Percentiles rank a stretch among this genome's conserved stretches.
These are phyloP conservation scores for Boletus subcaerulescens DNA, from an alignment of 768 basidiomycete species.

Conservation along the genomic window DNA sequence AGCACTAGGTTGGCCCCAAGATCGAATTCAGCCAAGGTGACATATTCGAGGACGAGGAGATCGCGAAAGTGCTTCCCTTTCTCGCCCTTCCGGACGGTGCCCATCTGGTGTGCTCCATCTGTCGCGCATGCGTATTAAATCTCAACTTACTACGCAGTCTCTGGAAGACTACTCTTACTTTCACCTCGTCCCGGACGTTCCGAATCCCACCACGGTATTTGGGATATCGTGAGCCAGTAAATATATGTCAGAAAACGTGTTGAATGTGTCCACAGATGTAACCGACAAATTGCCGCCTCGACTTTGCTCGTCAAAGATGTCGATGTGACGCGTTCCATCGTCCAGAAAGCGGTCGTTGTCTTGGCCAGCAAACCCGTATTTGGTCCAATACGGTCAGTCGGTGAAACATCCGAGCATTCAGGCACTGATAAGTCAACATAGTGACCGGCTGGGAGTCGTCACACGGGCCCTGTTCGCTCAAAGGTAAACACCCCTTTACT, in stretches of 20 bases:
- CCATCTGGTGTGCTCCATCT: constrained; percentile 59
- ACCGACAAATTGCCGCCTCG: constrained; percentile 87
- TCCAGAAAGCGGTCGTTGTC: constrained; percentile 97
- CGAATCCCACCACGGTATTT: constrained; percentile 79
- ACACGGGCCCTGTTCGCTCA: constrained; percentile 91
- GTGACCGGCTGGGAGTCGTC: constrained; percentile 92
- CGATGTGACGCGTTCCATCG: constrained; percentile 92
- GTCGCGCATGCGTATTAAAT: constrained; percentile 3
- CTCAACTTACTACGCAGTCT: constrained; percentile 12
- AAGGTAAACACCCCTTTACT: constrained; percentile 38
- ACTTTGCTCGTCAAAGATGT: constrained; percentile 71
- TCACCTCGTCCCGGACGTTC: constrained; percentile 74
- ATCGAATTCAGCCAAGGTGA: constrained; percentile 82
- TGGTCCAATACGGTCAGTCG: constrained; percentile 79
- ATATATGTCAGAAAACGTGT: background rate
- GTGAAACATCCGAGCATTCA: background rate
- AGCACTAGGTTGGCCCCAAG: constrained; percentile 77
- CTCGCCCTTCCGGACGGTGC: constrained; percentile 97
- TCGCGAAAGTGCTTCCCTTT: constrained; percentile 85
- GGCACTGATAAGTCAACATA: constrained; percentile 27
- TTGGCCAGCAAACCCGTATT: constrained; percentile 88
- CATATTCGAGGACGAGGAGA: constrained; percentile 81
- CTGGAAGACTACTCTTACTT: constrained; percentile 96
- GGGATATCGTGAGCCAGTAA: constrained; percentile 75
- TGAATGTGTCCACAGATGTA: constrained; percentile 56